Evolutionary conservation across 257 asterid genomes (phyloP), one percentile per base, ranked within the genome.

Genomic region (Penstemon barbatus): DNA sequence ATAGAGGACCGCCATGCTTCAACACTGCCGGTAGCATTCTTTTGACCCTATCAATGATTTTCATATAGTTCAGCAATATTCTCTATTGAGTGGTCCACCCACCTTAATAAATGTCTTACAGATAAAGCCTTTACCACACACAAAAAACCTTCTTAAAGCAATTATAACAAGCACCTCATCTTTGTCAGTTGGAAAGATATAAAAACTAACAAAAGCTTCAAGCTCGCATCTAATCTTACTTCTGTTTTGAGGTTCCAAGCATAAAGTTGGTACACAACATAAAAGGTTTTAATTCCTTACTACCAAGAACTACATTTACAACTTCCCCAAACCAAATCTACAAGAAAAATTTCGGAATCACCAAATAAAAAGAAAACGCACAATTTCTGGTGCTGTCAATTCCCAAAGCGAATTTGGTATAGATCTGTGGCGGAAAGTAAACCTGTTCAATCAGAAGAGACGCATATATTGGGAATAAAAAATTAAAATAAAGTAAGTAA

Each of bases 11-110:
- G 70, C 71, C 18, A 54, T 18, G 57, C 77, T 73, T 73, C 70
- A 57, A 73, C 42, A 63, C 65, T 19, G 33, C 76, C 70, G 69
- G 70, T 75, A 5, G 73, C 77, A 68, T 71, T 65, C 49, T 51
- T 74, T 45, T 42, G 76, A 45, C 82, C 85, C 95, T 87, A 43
- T 53, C 37, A 70, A 71, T 7, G 67, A 68, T 55, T 59, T 63
- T 10, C 41, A 39, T 8, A 12, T 69, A 75, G 65, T 75, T 68
- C 48, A 63, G 57, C 72, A 65, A 39, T 19, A 3, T 12, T 41
- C 46, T 48, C 15, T 41, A 55, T 12, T 61, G 60, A 36, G 68
- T 53, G 5, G 37, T 50, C 45, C 74, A 51, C n/a, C 46, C 11
- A 58, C 39, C 46, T 46, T 9, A 1, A 25, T 25, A 25, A 25